Percentiles rank a stretch among this genome's conserved stretches.
Conservation (phyloP, 768 basidiomycete species). For the Lanmaoa pseudosensibilis region DNA sequence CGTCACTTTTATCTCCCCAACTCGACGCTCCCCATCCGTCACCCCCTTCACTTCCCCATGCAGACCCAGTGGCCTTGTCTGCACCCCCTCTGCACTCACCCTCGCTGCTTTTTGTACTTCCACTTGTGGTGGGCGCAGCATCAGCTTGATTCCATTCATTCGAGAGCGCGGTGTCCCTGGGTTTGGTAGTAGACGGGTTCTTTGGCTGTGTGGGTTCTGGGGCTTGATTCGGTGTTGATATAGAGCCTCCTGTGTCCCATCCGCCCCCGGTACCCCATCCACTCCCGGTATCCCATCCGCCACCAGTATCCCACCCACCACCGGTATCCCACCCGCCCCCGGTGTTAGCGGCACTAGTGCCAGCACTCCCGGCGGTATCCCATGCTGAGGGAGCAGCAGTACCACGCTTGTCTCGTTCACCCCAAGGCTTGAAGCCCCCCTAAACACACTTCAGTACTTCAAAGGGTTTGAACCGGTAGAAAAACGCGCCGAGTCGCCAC, state of each 20-base stretch:
- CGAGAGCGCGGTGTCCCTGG: neutral
- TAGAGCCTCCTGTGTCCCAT: conserved; percentile 4
- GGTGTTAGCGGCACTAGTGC: neutral
- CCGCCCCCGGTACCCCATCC: conserved; percentile 13
- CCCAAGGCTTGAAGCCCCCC: conserved; percentile 10
- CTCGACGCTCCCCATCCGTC: neutral
- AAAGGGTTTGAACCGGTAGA: neutral
- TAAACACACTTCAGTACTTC: neutral
- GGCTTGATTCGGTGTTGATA: conserved; percentile 4
- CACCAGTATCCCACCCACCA: neutral
- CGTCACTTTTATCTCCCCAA: neutral
- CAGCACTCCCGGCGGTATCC: neutral
- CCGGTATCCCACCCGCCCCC: conserved; percentile 9
- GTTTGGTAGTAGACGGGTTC: neutral
- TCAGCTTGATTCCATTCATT: conserved; percentile 2
- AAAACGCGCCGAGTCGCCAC: conserved; percentile 21
- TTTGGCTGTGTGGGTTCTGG: neutral
- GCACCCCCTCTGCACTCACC: conserved; percentile 6
- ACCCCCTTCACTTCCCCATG: conserved; percentile 2
- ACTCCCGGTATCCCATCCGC: conserved; percentile 10
- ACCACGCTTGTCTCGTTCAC: neutral
- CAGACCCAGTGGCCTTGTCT: neutral
- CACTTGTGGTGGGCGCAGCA: neutral
- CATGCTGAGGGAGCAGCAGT: neutral
- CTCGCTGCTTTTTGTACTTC: neutral